phyloP scores from a whole-genome alignment of 805 yeast species.

The Diddensiella caesifluorescens region DNA sequence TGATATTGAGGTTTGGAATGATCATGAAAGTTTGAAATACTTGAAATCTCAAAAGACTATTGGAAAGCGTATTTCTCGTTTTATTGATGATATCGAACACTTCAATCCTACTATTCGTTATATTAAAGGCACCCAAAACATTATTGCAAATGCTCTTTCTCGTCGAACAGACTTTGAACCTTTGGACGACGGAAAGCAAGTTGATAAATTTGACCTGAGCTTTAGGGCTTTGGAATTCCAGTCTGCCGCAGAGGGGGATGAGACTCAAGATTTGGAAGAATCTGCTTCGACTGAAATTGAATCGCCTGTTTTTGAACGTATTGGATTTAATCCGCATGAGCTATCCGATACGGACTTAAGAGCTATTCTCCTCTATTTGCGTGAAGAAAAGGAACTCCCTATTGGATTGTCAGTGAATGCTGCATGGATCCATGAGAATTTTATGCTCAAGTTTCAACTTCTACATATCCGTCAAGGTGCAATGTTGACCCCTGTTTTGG shows the following conservation, averaged over 20 bases:
- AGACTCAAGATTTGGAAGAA: background rate
- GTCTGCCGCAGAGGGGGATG: background rate
- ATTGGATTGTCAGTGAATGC: too few species aligned
- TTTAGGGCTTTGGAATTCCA: background rate
- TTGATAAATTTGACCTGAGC: background rate
- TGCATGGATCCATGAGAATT: background rate
- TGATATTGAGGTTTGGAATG: background rate
- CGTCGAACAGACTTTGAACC: background rate
- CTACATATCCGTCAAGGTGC: background rate
- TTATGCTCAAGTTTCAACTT: background rate
- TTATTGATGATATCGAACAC: background rate
- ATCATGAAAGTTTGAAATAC: background rate
- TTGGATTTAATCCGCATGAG: too few species aligned
- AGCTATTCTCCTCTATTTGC: background rate
- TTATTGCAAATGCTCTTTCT: background rate
- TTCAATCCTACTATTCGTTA: background rate
- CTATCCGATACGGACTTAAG: background rate
- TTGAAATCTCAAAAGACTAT: background rate
- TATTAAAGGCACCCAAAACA: background rate
- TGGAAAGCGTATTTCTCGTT: background rate
- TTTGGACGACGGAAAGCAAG: too few species aligned
- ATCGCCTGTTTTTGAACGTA: too few species aligned
- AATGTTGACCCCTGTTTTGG: background rate
- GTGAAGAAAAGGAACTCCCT: background rate
- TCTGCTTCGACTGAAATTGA: background rate